phyloP scores from a whole-genome alignment of 164 flowering plant species.

The Cinnamomum chago region DNA sequence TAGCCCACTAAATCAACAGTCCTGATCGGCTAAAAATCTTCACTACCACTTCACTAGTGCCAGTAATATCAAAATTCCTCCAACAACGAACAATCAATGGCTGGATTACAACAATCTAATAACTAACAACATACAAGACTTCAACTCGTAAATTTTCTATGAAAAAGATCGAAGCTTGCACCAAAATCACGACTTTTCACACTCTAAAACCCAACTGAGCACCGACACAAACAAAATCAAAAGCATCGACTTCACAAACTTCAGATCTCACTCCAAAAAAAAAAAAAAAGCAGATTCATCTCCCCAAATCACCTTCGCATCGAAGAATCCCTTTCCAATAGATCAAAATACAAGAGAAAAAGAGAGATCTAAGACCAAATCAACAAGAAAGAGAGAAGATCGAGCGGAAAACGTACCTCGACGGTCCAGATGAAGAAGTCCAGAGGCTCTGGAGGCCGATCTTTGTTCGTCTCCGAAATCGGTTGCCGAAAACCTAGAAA shows the following conservation, averaged over 20 bases:
- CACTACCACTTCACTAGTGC: background rate
- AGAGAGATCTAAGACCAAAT: background rate
- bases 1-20: background rate
- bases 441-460: slow-evolving; percentile 78
- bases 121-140: no score
- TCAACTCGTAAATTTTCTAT: background rate
- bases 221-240: background rate
- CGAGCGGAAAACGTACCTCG: slow-evolving; percentile 41
- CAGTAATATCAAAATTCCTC: background rate
- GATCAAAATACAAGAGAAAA: background rate
- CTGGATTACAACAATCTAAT: no score
- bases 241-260: background rate
- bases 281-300: background rate
- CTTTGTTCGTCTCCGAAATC: slow-evolving; percentile 50
- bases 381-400: background rate
- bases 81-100: background rate
- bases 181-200: background rate
- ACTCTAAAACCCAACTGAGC: background rate
- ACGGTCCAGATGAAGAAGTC: slow-evolving; percentile 97
- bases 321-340: background rate
- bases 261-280: background rate
- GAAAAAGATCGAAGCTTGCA: background rate
- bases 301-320: background rate
- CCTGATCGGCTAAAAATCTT: background rate
- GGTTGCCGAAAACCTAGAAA: slow-evolving; percentile 9